Evolutionary conservation across 208 protist species (phyloP).

Genomic region (Novymonas esmeraldas): DNA sequence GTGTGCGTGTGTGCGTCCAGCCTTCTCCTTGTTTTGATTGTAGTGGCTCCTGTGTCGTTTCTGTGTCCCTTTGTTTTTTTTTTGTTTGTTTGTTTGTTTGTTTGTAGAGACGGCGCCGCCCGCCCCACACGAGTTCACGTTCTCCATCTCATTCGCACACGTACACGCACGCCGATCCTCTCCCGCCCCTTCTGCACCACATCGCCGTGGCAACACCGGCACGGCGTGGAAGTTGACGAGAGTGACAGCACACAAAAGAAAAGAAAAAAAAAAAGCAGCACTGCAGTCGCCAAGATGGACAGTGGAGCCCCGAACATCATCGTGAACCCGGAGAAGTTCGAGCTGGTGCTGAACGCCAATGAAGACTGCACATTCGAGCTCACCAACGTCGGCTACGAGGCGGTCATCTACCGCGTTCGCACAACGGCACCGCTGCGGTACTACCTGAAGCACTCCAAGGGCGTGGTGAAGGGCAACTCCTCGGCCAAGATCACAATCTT

Average conservation of each 20-base stretch:
- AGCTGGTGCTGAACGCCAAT: conserved; percentile 53
- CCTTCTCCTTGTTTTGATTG: background rate
- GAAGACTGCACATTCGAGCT: conserved; percentile 75
- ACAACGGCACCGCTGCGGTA: conserved; percentile 75
- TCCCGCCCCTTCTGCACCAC: no score
- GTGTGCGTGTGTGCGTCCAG: background rate
- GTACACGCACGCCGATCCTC: no score
- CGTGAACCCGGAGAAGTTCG: conserved; percentile 58
- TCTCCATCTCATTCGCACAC: no score
- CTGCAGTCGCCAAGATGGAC: conserved; percentile 22
- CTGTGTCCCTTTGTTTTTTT: no score
- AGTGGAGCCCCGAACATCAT: conserved; percentile 44
- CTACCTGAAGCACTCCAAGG: conserved; percentile 79
- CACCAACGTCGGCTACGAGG: conserved; percentile 78
- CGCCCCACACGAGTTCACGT: no score
- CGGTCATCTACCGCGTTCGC: conserved; percentile 73
- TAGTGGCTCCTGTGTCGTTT: no score
- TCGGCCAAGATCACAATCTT: conserved; percentile 59
- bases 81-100: no score
- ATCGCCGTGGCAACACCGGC: no score
- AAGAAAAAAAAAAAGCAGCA: conserved; percentile 31
- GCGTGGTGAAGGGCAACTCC: conserved; percentile 68
- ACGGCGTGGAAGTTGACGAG: no score
- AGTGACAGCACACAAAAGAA: conserved; percentile 10
- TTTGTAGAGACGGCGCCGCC: no score